Evolutionary conservation across 2,329 filamentous ascomycete genomes (phyloP).

Genomic region (Penicillium hesseltinei): DNA sequence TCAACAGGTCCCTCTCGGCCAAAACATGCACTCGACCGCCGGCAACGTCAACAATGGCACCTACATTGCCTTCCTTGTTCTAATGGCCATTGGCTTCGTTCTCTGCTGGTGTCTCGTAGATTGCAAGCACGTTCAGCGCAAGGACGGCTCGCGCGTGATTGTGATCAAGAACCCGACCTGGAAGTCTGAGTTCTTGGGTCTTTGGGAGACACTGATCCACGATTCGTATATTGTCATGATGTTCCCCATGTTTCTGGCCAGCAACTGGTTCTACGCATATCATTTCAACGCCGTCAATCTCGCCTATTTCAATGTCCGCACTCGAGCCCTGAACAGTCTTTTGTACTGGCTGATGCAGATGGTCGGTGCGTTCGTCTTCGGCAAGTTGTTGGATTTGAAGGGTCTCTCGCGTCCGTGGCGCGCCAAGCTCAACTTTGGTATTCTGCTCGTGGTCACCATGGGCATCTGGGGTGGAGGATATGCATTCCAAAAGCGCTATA

Average conservation of each 20-base stretch:
- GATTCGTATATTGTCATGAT: constrained; percentile 73
- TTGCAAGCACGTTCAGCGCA: constrained; percentile 68
- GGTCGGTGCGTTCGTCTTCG: constrained; percentile 70
- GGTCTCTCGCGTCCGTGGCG: constrained; percentile 62
- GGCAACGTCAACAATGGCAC: constrained; percentile 64
- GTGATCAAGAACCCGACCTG: constrained; percentile 89
- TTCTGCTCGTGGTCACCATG: constrained; percentile 69
- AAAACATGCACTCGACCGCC: constrained; percentile 45
- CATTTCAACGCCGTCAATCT: constrained; percentile 74
- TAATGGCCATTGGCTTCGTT: constrained; percentile 70
- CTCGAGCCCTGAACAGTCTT: constrained; percentile 71
- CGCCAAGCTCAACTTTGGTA: constrained; percentile 62
- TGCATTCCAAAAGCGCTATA: constrained; percentile 67
- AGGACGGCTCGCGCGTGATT: constrained; percentile 76
- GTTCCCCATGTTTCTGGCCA: constrained; percentile 79
- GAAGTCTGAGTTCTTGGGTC: constrained; percentile 73
- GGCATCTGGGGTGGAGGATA: constrained; percentile 81
- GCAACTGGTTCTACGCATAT: constrained; percentile 78
- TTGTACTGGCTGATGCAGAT: constrained; percentile 82
- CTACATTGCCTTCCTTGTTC: constrained; percentile 84
- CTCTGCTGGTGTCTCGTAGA: constrained; percentile 70
- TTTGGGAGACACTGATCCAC: constrained; percentile 67
- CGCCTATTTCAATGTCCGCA: constrained; percentile 70
- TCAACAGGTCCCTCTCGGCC: constrained; percentile 44
- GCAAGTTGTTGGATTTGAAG: constrained; percentile 65